phyloP scores from a whole-genome alignment of 257 asterid genomes.

The Solanum chilense region DNA sequence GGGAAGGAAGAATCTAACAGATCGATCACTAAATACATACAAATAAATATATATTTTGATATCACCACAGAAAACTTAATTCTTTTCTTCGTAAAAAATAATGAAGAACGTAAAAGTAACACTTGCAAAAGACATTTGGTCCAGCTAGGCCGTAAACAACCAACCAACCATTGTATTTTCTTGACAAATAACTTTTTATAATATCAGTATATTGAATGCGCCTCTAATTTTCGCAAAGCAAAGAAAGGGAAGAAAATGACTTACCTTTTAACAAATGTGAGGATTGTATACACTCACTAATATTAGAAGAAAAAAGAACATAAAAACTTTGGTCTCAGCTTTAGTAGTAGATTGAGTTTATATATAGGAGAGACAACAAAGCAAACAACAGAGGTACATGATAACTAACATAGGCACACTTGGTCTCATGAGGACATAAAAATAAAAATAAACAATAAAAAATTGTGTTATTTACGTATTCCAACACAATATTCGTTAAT shows the following conservation, averaged over 20 bases:
- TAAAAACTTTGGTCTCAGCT: neutral
- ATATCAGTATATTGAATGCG: neutral
- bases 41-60: neutral
- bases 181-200: neutral
- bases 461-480: neutral
- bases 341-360: neutral
- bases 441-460: neutral
- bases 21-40: neutral
- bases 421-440: constrained; percentile 7
- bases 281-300: neutral
- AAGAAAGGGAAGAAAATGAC: neutral
- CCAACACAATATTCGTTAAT: neutral
- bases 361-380: constrained; percentile 11
- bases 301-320: neutral
- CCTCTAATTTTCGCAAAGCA: neutral
- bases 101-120: neutral
- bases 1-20: neutral
- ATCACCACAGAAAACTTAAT: neutral
- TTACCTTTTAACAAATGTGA: neutral
- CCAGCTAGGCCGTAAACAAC: neutral
- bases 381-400: constrained; percentile 19
- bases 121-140: neutral
- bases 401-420: constrained; percentile 22
- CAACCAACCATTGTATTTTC: neutral
- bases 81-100: neutral